Conservation (phyloP, 2,329 filamentous ascomycete genomes). For the Pseudonectria foliicola region DNA sequence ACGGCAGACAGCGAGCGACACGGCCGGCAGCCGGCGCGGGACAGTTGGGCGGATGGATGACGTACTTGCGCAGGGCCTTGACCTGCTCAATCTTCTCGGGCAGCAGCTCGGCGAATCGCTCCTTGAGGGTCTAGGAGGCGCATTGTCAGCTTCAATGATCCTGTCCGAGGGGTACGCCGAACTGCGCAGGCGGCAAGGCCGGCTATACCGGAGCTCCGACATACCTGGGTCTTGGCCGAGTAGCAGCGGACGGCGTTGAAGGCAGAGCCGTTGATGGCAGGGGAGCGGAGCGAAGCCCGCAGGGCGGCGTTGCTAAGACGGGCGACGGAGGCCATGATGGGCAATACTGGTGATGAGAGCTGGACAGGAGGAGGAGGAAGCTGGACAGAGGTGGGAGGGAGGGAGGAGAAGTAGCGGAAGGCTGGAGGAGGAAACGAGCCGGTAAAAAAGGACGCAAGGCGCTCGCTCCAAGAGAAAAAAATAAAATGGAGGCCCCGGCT, state of each 20-base stretch:
- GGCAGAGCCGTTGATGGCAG: constrained; percentile 62
- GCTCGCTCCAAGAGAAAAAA: neutral
- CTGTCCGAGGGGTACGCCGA: too few relatives aligned
- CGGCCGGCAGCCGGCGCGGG: constrained; percentile 3
- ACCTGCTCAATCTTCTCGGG: constrained; percentile 98
- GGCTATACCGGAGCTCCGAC: constrained; percentile 16
- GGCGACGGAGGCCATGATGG: constrained; percentile 72
- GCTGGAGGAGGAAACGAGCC: neutral
- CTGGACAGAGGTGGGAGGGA: constrained; percentile 19
- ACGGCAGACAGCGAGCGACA: constrained; percentile 5
- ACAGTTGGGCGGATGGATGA: constrained; percentile 17
- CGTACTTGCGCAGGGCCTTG: constrained; percentile 95
- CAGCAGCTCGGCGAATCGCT: constrained; percentile 93
- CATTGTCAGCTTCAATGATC: constrained; percentile 8
- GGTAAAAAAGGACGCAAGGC: neutral
- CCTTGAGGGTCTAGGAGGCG: constrained; percentile 74
- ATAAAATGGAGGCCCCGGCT: neutral
- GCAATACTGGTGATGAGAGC: constrained; percentile 23
- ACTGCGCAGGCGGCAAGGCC: neutral
- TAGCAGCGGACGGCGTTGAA: constrained; percentile 86
- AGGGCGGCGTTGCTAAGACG: constrained; percentile 76
- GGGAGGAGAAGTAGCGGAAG: constrained; percentile 19
- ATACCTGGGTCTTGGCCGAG: constrained; percentile 85
- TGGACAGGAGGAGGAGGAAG: constrained; percentile 19
- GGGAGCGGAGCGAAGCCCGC: constrained; percentile 64